Conservation (phyloP, 805 yeast species). For the Hanseniaspora meyeri region DNA sequence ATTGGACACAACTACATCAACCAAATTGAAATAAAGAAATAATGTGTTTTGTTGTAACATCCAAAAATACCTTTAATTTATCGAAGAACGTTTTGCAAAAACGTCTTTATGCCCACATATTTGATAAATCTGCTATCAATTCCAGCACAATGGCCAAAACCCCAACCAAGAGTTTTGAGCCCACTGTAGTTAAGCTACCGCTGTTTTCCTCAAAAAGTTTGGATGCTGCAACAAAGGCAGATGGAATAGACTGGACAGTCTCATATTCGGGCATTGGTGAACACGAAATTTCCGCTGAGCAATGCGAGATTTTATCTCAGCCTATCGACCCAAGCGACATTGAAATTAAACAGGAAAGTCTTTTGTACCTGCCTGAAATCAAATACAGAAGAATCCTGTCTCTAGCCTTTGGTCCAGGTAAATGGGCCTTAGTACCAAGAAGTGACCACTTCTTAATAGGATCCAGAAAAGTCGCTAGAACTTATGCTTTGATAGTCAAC, state of each 20-base stretch:
- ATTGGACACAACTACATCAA: no score
- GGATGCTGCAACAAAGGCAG: background rate
- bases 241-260: constrained; percentile 57
- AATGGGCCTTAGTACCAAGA: constrained; percentile 95
- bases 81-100: no score
- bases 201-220: background rate
- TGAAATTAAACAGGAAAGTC: constrained; percentile 92
- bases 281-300: constrained; percentile 54
- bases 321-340: constrained; percentile 60
- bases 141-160: no score
- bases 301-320: constrained; percentile 48
- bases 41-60: no score
- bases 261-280: constrained; percentile 80
- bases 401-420: constrained; percentile 94
- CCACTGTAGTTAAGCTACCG: background rate
- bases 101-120: background rate
- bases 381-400: constrained; percentile 84
- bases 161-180: background rate
- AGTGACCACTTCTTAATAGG: constrained; percentile 64
- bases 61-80: no score
- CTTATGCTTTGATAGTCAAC: constrained; percentile 74
- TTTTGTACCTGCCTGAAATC: constrained; percentile 85
- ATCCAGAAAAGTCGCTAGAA: constrained; percentile 66
- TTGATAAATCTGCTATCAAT: background rate
- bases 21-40: no score